Evolutionary conservation across 305 asterid species (phyloP), one percentile per base, ranked within the genome.

Genomic region (Fraxinus baroniana): DNA sequence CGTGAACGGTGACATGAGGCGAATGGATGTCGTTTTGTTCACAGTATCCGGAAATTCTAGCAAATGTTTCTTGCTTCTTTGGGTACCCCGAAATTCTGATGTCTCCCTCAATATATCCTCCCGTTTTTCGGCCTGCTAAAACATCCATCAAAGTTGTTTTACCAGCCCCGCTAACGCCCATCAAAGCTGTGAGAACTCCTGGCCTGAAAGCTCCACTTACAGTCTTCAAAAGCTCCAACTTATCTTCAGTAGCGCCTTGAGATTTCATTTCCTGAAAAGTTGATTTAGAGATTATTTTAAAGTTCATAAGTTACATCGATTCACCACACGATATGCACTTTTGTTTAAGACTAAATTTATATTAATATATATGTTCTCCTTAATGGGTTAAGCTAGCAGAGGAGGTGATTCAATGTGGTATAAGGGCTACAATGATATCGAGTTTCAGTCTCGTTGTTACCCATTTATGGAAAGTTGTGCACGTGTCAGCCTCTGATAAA

Each of bases 161-260:
- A 74, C 87, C 87, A 12, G 87, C 87, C 41, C 87, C 87, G 13
- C 87, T 85, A 15, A 85, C 87, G 1, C 87, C 87, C 87, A 85
- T 85, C 80, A 85, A 74, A 33, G 85, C 87, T 7, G 87, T 81
- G 55, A 85, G 87, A 81, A 85, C 87, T 32, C 87, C 87, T 1
- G 87, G 87, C 81, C 85, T 78, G 52, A 85, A 85, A 66, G 87
- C 85, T 44, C 87, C 87, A 78, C 83, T 85, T 13, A 85, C 87
- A 57, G 81, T 73, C 78, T 85, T 85, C 35, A 85, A 79, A 74
- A 85, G 85, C 49, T 78, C 81, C 39, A 85, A 85, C 76, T 82
- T 85, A 82, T 85, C 85, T 82, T 82, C 81, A 60, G 20, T 15
- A 15, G 83, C 81, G 4, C 87, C 87, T 66, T 82, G 85, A 32